Percentiles rank a stretch among this genome's conserved stretches.
Evolutionary conservation across 148 eudicot genomes (phyloP).

Genomic region (Silene latifolia): DNA sequence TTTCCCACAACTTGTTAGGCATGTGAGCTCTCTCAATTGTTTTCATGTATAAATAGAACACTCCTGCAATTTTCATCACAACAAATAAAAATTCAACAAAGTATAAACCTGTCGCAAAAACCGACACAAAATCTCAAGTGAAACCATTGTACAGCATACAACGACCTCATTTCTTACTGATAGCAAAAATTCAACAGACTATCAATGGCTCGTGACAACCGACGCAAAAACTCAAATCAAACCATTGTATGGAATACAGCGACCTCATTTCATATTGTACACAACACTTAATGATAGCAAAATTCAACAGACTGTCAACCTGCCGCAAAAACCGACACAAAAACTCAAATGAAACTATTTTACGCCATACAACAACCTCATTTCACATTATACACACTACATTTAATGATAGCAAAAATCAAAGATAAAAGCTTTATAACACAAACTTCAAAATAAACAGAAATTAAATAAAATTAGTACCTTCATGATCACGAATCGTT

Average conservation of each 20-base stretch:
- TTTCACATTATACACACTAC: neutral
- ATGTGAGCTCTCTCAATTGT: constrained; percentile 97
- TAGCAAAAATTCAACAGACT: neutral
- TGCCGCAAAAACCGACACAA: too few species aligned
- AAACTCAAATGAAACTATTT: neutral
- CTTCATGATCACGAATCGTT: constrained; percentile 84
- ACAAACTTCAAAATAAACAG: neutral
- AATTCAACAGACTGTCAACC: neutral
- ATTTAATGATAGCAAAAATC: neutral
- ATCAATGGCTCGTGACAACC: too few species aligned
- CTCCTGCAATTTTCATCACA: constrained; percentile 50
- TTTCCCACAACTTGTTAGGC: constrained; percentile 96
- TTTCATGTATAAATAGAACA: constrained; percentile 88
- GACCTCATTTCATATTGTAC: neutral
- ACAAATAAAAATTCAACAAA: constrained; percentile 8
- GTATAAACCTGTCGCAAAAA: neutral
- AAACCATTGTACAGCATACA: neutral
- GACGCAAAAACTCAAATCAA: neutral
- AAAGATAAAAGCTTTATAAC: neutral
- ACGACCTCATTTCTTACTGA: too few species aligned
- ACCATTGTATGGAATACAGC: neutral
- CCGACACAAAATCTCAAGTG: neutral
- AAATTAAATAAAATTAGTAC: constrained; percentile 23
- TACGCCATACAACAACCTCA: neutral
- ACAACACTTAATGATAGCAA: neutral